A percentile compares a stretch with the other conserved stretches of the same genome.
phyloP scores from a whole-genome alignment of 139 green algal species.

The Ettlia oleoabundans region DNA sequence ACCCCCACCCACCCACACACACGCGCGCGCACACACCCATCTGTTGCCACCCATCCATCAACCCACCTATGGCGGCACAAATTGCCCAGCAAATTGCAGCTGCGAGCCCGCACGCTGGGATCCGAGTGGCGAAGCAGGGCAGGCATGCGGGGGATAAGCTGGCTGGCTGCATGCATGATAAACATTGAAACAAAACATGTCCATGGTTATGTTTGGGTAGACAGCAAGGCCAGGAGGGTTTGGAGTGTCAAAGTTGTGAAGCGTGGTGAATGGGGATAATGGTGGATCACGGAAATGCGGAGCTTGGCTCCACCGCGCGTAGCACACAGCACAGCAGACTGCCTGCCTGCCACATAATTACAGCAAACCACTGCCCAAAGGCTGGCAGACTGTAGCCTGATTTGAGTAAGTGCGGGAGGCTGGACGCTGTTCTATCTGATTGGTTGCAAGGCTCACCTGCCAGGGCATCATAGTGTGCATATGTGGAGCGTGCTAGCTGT shows the following conservation, averaged over 20 bases:
- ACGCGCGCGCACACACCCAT: neutral
- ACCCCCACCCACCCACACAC: neutral
- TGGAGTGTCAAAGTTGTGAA: no score
- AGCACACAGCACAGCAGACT: neutral
- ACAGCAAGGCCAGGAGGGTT: no score
- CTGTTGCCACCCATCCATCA: constrained; percentile 15
- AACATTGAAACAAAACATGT: no score
- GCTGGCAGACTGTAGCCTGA: no score
- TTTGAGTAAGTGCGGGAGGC: no score
- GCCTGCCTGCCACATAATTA: no score
- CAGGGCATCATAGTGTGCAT: constrained; percentile 49
- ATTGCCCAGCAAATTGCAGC: constrained; percentile 94
- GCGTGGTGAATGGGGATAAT: no score
- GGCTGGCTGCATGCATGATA: constrained; percentile 28
- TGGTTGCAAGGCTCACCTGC: neutral
- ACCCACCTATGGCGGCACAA: constrained; percentile 81
- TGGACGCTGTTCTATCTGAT: no score
- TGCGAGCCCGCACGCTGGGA: constrained; percentile 79
- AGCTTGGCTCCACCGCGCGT: neutral
- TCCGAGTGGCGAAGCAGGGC: constrained; percentile 71
- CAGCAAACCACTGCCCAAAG: no score
- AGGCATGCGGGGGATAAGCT: constrained; percentile 37
- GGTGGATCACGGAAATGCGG: no score
- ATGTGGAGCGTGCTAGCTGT: constrained; percentile 67
- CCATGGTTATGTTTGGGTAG: no score